A percentile compares a stretch with the other conserved stretches of the same genome.
These are phyloP conservation scores for Poa pratensis DNA, from an alignment of 176 grass and related monocot species.

Conservation along the genomic window DNA sequence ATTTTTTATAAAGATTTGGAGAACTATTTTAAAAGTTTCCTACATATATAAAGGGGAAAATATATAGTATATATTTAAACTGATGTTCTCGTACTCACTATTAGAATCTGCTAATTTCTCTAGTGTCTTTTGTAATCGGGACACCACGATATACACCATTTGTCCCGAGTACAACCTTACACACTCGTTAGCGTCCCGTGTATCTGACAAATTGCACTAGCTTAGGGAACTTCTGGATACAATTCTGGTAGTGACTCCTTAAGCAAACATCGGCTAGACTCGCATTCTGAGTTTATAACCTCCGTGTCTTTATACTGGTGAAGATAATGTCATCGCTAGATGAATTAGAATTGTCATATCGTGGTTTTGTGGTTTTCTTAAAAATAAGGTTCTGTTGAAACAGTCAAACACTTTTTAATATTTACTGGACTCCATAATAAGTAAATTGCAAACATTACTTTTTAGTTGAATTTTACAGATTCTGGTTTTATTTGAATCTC, in stretches of 20 bases:
- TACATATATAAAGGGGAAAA: no score
- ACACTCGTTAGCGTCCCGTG: background rate
- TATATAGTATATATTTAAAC: no score
- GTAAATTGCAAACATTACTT: background rate
- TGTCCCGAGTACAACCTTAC: background rate
- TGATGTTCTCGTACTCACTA: no score
- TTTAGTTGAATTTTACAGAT: no score
- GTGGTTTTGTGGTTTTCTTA: background rate
- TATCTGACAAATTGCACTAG: background rate
- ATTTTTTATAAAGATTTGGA: no score
- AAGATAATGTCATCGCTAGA: background rate
- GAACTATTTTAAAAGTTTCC: no score
- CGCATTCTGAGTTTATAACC: no score
- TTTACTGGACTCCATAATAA: background rate
- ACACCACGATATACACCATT: no score
- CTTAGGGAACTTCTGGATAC: background rate
- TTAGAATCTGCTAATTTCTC: no score
- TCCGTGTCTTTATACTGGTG: background rate
- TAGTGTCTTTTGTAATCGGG: no score
- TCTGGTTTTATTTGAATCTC: background rate
- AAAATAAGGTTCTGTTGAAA: background rate
- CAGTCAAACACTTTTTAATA: background rate
- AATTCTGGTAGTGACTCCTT: background rate
- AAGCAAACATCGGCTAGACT: background rate
- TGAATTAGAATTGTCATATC: background rate